Base-by-base conservation (phyloP, 2,329 filamentous ascomycete species). In the Tolypocladium amazonense region DNA sequence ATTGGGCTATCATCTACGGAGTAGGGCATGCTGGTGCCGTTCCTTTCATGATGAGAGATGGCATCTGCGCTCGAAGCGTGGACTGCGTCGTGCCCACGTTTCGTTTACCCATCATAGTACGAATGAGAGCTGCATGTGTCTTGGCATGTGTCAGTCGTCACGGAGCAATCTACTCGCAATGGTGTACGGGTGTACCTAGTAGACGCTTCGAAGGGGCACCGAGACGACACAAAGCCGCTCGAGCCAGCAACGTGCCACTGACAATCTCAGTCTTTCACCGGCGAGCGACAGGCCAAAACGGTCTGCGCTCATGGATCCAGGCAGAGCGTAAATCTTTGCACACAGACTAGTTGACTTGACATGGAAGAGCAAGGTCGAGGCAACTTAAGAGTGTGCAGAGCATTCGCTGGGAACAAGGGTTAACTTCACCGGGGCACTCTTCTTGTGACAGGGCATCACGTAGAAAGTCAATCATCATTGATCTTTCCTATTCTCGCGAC, bases 311-410 rank as follows among this genome's bases (percentile, higher is more conserved):
- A 74, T 71, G 74, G 75, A 72, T 66, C 67, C 23, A 70, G 70
- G 67, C 66, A 72, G 74, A 74, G 76, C 73, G 69, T 83, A 76
- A 61, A 82, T 96, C 81, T 96, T 81, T 90, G 92, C 92, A 95
- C 88, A 87, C 85, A 89, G 92, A 96, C 92, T 94, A 87, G 92
- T 94, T 87, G 88, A 86, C 90, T 92, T 85, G 84, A 86, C 87
- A 93, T 83, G 83, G 88, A 82, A 77, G 78, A 83, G 81, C 71
- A 79, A 73, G 76, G 77, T 85, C 83, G 83, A 92, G 90, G 84
- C 90, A 96, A 94, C 92, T 96, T 89, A 96, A 96, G 88, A 89
- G 89, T 88, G 89, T 93, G 91, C 91, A 89, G 73, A 73, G 18
- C 33, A 18, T 52, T 56, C 52, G 12, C 41, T 33, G 12, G 27